Base-by-base conservation (phyloP, 352 stramenopile genomes). In the Pythium aquatile region DNA sequence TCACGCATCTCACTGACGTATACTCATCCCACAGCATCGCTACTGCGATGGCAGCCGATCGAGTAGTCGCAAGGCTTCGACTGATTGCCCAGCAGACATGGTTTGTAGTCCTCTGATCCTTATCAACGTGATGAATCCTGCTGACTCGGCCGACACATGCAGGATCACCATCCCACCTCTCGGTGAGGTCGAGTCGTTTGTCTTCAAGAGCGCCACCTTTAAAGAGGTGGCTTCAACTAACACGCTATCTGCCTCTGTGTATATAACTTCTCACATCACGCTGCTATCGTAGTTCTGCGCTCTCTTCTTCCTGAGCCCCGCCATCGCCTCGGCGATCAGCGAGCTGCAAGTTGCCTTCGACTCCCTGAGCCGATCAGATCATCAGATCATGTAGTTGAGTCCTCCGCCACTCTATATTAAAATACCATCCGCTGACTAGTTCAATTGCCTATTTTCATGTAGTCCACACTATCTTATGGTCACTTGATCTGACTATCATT, bases 151-250 rank as follows among this genome's bases (percentile, higher is more conserved):
- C 5, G 5, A 24, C 20, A 24, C 5, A 35, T 10, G 26, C 42
- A 56, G 51, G 17, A 58, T 82, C 39, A 72, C 64, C 26, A 78
- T 78, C 16, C 80, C 81, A 46, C 81, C 75, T 16, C 81, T 88
- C 40, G 44, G 40, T 10, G 78, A 85, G 39, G 69, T 85, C 26
- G 78, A 90, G 64, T 66, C 72, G 49, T 71, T 87, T 47, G 74
- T 76, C 16, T 74, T 75, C 57, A 85, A 83, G 63, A 79, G 78
- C 65, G 55, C 63, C n/a, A 81, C 30, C 51, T 88, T 87, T 72
- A 79, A 73, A 60, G 78, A 90, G 77, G 81, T 87, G 10, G 20
- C 1, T 24, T 24, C 20, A 24, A 24, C 20, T 24, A 24, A 24
- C 20, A 24, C 20, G 20, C 20, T 24, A 24, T 24, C 20, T 24